A percentile compares a stretch with the other conserved stretches of the same genome.
phyloP scores from a whole-genome alignment of 2,329 filamentous ascomycete genomes.

The Penicillium sp. region DNA sequence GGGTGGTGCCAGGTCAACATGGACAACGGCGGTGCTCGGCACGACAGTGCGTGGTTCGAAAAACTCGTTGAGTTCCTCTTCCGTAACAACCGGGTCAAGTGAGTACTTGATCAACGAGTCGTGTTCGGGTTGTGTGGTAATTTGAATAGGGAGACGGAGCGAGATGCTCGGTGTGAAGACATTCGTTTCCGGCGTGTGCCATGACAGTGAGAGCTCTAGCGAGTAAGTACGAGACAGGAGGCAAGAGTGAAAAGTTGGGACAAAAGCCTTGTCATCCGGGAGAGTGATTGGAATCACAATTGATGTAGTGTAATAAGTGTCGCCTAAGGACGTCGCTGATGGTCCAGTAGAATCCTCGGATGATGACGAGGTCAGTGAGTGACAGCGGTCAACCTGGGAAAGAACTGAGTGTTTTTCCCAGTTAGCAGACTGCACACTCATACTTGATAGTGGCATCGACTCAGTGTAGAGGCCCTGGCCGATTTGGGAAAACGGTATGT shows the following conservation, averaged over 20 bases:
- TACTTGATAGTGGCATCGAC: slow-evolving; percentile 48
- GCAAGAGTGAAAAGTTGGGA: slow-evolving; percentile 66
- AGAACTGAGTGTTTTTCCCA: slow-evolving; percentile 48
- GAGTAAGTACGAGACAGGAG: slow-evolving; percentile 59
- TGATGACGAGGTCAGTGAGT: slow-evolving; percentile 27
- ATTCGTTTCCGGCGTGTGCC: slow-evolving; percentile 46
- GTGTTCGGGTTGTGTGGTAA: slow-evolving; percentile 26
- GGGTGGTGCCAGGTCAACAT: slow-evolving; percentile 14
- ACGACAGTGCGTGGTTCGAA: slow-evolving; percentile 24
- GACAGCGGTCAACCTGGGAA: slow-evolving; percentile 26
- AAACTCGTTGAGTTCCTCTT: slow-evolving; percentile 27
- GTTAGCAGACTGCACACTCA: slow-evolving; percentile 52
- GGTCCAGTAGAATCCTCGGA: slow-evolving; percentile 30
- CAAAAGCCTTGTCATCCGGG: slow-evolving; percentile 55
- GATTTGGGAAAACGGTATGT: slow-evolving; percentile 36
- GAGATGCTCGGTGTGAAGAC: slow-evolving; percentile 38
- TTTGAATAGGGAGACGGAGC: slow-evolving; percentile 42
- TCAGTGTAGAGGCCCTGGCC: slow-evolving; percentile 51
- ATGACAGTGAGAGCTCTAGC: slow-evolving; percentile 54
- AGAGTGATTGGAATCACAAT: slow-evolving; percentile 59
- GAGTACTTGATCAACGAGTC: slow-evolving; percentile 7
- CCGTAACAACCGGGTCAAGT: slow-evolving; percentile 17
- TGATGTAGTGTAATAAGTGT: slow-evolving; percentile 54
- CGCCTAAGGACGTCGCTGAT: slow-evolving; percentile 35
- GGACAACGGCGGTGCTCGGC: slow-evolving; percentile 5